Conservation (phyloP, 2,329 filamentous ascomycete genomes). For the Sclerotiophoma versabilis region DNA sequence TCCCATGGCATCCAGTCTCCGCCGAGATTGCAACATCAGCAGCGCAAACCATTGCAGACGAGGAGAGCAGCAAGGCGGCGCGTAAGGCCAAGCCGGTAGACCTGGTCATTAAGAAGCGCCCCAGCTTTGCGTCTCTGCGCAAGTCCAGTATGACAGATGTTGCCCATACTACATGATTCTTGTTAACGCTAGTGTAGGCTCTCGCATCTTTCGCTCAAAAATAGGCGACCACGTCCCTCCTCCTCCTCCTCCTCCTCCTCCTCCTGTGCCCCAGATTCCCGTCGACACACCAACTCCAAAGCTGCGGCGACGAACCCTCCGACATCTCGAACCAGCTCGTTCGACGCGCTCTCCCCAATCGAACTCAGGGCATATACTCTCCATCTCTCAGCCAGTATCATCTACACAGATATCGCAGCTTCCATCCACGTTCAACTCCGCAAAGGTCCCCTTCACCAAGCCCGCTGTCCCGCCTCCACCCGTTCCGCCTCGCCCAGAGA, state of each 20-base stretch:
- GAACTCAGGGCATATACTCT: not conserved
- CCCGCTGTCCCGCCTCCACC: slow-evolving; percentile 19
- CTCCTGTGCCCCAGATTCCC: slow-evolving; percentile 26
- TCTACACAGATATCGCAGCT: not conserved
- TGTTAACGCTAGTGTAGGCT: slow-evolving; percentile 17
- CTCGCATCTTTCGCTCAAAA: slow-evolving; percentile 20
- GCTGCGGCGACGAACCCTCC: slow-evolving; percentile 2
- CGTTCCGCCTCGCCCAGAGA: slow-evolving; percentile 25
- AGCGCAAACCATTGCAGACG: not conserved
- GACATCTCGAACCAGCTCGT: slow-evolving; percentile 3
- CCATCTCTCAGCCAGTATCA: slow-evolving; percentile 25
- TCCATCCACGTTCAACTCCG: not conserved
- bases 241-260: slow-evolving; percentile 13
- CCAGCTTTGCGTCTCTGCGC: slow-evolving; percentile 22
- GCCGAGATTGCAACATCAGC: not conserved
- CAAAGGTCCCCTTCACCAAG: slow-evolving; percentile 22
- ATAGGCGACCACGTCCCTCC: slow-evolving; percentile 1
- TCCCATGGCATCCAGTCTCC: not conserved
- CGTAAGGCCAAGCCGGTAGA: slow-evolving; percentile 1
- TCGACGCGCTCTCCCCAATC: slow-evolving; percentile 8
- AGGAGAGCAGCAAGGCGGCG: not conserved
- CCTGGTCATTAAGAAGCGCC: slow-evolving; percentile 14
- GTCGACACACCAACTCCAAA: slow-evolving; percentile 4
- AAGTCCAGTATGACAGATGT: slow-evolving; percentile 19
- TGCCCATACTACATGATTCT: not conserved